Evolutionary conservation across 805 yeast genomes (phyloP).

Genomic region (Hanseniaspora pseudoguilliermondii): DNA sequence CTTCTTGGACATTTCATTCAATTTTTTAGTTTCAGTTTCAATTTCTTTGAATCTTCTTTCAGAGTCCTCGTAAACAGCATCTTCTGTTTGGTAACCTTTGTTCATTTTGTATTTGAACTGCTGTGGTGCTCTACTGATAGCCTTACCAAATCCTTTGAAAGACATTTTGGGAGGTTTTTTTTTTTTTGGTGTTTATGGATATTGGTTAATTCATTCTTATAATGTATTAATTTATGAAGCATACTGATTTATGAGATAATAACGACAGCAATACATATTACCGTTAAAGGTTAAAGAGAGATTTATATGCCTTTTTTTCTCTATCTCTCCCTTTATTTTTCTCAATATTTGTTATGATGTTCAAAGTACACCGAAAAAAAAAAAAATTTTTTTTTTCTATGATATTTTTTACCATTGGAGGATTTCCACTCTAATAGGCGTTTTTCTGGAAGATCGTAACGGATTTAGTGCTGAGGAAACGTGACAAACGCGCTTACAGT

Average conservation of each 20-base stretch:
- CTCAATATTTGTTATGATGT: not conserved
- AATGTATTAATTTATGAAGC: too few species aligned
- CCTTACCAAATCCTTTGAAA: conserved; percentile 75
- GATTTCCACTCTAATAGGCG: too few species aligned
- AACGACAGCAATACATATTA: too few species aligned
- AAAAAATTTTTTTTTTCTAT: too few species aligned
- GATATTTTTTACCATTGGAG: too few species aligned
- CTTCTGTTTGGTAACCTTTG: conserved; percentile 68
- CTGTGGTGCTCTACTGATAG: conserved; percentile 82
- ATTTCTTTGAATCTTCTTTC: conserved; percentile 91
- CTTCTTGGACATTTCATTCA: conserved; percentile 79
- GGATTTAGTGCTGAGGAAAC: too few species aligned
- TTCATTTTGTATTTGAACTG: conserved; percentile 77
- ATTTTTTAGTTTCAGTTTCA: conserved; percentile 76
- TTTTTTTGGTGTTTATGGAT: not conserved
- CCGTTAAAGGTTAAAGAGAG: too few species aligned
- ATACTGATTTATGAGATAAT: too few species aligned
- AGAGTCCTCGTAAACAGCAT: conserved; percentile 87
- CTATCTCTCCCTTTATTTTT: not conserved
- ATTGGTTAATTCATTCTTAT: too few species aligned
- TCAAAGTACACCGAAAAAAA: not conserved
- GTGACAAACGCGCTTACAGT: too few species aligned
- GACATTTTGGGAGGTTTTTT: conserved; percentile 41
- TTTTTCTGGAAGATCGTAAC: too few species aligned
- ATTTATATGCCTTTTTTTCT: not conserved